Percentiles rank a stretch among this genome's conserved stretches.
Conservation (phyloP, 257 asterid species). For the Capsicum baccatum region DNA sequence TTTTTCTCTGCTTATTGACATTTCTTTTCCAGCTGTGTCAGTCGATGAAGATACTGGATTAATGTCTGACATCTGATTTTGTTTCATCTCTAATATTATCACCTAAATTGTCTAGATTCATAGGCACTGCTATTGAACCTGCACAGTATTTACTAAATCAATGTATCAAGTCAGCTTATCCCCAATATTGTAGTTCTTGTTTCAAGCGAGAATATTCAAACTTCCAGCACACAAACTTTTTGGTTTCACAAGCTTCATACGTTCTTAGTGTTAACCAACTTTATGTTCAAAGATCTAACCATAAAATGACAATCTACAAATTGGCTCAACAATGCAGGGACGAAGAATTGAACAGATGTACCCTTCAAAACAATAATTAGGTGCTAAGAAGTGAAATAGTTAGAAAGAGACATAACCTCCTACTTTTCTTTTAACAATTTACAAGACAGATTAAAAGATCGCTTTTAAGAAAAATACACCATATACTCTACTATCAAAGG, state of each 20-base stretch:
- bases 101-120: conserved; percentile 45
- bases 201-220: conserved; percentile 17
- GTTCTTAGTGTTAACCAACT: not conserved
- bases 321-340: not conserved
- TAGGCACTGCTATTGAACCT: conserved; percentile 46
- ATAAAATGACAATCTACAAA: conserved; percentile 11
- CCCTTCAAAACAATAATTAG: conserved; percentile 11
- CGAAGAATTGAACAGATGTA: not conserved
- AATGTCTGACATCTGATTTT: conserved; percentile 35
- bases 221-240: conserved; percentile 16
- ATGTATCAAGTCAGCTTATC: conserved; percentile 22
- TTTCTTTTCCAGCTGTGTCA: conserved; percentile 40
- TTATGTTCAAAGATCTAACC: not conserved
- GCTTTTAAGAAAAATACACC: not conserved
- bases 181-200: not conserved
- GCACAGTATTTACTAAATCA: conserved; percentile 34
- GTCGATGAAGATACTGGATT: conserved; percentile 43
- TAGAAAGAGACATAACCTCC: not conserved
- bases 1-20: conserved; percentile 44
- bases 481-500: not conserved
- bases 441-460: not conserved
- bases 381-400: not conserved
- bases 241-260: not conserved
- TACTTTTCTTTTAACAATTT: not conserved
- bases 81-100: conserved; percentile 34